phyloP scores from a whole-genome alignment of 2,329 filamentous ascomycete genomes.

The Fusarium chlamydosporum region DNA sequence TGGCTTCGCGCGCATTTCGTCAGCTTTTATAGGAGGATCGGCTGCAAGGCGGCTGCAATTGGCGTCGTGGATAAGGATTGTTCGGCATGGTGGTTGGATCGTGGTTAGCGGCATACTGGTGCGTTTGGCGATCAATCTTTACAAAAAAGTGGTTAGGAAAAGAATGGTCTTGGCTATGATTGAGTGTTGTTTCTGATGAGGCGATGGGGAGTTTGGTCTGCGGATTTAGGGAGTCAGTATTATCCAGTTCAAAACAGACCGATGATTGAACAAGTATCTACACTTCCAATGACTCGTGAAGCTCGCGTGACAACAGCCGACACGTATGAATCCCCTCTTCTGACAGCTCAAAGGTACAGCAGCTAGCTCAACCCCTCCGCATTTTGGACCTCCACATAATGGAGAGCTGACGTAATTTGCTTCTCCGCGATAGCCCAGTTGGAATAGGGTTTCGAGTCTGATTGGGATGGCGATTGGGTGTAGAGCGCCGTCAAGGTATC shows the following conservation, averaged over 20 bases:
- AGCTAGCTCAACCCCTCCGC: slow-evolving; percentile 34
- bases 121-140: slow-evolving; percentile 25
- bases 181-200: slow-evolving; percentile 39
- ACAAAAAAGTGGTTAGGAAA: slow-evolving; percentile 33
- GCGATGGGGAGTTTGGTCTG: slow-evolving; percentile 47
- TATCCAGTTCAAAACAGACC: slow-evolving; percentile 40
- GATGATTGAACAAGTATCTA: slow-evolving; percentile 15
- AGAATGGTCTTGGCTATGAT: slow-evolving; percentile 40
- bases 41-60: slow-evolving; percentile 14
- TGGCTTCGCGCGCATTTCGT: slow-evolving; percentile 21
- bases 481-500: slow-evolving; percentile 20
- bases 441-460: slow-evolving; percentile 29
- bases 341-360: slow-evolving; percentile 22
- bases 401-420: slow-evolving; percentile 45
- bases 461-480: slow-evolving; percentile 26
- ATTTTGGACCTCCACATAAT: slow-evolving; percentile 38
- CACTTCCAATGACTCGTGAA: slow-evolving; percentile 10
- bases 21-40: slow-evolving; percentile 17
- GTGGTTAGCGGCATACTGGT: slow-evolving; percentile 28
- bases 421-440: slow-evolving; percentile 24
- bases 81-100: slow-evolving; percentile 27
- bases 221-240: slow-evolving; percentile 38
- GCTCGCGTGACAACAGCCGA: slow-evolving; percentile 22
- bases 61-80: slow-evolving; percentile 5
- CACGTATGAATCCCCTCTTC: slow-evolving; percentile 33